Conservation (phyloP, 768 basidiomycete genomes). For the Exidia glandulosa region DNA sequence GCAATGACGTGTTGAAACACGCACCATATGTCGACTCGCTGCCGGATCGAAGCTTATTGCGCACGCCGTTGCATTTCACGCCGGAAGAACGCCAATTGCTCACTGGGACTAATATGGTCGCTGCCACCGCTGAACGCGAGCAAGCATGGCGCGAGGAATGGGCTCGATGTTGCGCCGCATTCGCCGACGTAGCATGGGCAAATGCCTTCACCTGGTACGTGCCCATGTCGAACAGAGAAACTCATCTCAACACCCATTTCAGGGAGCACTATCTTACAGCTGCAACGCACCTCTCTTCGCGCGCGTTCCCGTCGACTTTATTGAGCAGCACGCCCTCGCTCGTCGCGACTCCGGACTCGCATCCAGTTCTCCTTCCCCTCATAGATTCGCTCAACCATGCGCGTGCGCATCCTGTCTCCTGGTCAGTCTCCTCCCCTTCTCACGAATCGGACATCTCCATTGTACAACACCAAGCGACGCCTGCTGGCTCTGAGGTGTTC, state of each 20-base stretch:
- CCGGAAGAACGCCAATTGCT: conserved; percentile 50
- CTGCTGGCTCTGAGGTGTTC: conserved; percentile 48
- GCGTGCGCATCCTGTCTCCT: conserved; percentile 70
- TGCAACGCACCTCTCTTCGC: conserved; percentile 71
- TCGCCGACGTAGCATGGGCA: conserved; percentile 29
- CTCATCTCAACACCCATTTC: background rate
- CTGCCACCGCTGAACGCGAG: conserved; percentile 60
- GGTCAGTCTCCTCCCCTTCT: conserved; percentile 43
- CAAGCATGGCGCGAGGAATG: conserved; percentile 55
- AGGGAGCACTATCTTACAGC: conserved; percentile 68
- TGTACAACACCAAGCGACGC: conserved; percentile 36
- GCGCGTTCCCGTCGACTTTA: conserved; percentile 82
- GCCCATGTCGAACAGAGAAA: background rate
- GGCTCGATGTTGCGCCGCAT: conserved; percentile 38
- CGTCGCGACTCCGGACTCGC: conserved; percentile 35
- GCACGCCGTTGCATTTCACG: conserved; percentile 68
- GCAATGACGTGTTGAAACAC: conserved; percentile 11
- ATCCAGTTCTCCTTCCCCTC: conserved; percentile 79
- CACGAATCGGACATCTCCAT: conserved; percentile 43
- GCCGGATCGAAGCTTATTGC: conserved; percentile 43
- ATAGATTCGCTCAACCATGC: conserved; percentile 82
- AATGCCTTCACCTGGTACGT: conserved; percentile 57
- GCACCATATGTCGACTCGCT: conserved; percentile 55
- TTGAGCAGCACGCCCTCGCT: conserved; percentile 49
- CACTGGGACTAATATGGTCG: conserved; percentile 69